Base-by-base conservation (phyloP, 495 filamentous ascomycete genomes). In the Lasiosphaeria ovina region DNA sequence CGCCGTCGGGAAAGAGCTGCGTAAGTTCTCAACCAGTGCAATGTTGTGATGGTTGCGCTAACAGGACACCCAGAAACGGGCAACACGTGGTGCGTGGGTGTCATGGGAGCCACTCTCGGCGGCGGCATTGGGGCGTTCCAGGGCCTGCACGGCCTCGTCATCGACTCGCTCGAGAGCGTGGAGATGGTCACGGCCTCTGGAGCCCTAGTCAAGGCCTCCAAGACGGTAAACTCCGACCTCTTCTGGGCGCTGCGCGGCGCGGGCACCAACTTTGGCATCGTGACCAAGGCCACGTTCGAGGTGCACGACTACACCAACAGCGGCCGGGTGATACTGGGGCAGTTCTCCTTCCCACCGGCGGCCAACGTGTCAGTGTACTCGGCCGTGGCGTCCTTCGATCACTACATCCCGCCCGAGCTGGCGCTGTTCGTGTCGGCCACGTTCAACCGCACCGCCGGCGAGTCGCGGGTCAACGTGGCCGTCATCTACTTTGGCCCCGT, bases 211-310 rank as follows among this genome's bases (percentile, higher is more conserved):
- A 67, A 50, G 6, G 75, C 65, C 8, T 78, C 77, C 3, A 44
- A 62, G n/a, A 64, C 36, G 2, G 54, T 74, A 50, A 73, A 80
- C 42, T 32, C 71, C 0, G 78, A 81, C n/a, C 68, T 82, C 3
- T 81, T n/a, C 49, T 51, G 49, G 49, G 49, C 24, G 7, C 11
- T 51, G n/a, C 12, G 17, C 2, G 49, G 49, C 17, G 79, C 80
- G 6, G 80, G 79, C 16, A 63, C 66, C 35, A 77, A 76, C 45
- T 81, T 81, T 53, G 80, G 80, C 8, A 65, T 81, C 40, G 73
- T 81, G 1, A 73, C 66, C 6, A 57, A 57, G 44, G 72, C 56
- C 7, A 58, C 56, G 24, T 58, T 52, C 34, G 44, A 58, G 56
- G 33, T 58, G 32, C 35, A 51, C 56, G 49, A 58, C 64, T 1